phyloP scores from a whole-genome alignment of 192 early-diverging fungal species.

The Coemansia furcata region DNA sequence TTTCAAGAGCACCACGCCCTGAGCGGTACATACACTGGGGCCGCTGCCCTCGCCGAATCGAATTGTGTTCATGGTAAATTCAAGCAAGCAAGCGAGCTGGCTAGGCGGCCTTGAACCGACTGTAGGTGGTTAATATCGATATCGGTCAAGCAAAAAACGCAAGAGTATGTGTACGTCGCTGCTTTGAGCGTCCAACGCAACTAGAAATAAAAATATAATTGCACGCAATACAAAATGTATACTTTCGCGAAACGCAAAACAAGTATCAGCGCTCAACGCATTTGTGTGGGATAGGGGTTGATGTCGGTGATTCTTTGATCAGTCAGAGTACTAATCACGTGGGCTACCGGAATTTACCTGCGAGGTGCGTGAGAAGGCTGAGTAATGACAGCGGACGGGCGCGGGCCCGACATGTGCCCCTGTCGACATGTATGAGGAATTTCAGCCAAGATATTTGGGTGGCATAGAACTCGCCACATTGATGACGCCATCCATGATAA shows the following conservation, averaged over 20 bases:
- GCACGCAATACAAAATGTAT: background rate
- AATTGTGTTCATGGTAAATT: conserved; percentile 16
- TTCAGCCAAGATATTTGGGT: background rate
- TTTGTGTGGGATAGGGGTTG: background rate
- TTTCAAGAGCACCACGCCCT: conserved; percentile 32
- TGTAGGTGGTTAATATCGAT: background rate
- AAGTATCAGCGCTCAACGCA: background rate
- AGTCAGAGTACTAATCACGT: background rate
- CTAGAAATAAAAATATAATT: background rate
- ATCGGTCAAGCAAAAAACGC: background rate
- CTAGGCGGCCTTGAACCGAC: background rate
- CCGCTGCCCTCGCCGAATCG: conserved; percentile 11
- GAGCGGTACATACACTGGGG: conserved; percentile 15
- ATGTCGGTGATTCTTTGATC: background rate
- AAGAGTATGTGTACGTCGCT: background rate
- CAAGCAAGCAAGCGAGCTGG: background rate
- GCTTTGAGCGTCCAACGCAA: background rate
- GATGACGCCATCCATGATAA: background rate
- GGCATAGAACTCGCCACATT: background rate
- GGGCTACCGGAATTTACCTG: background rate
- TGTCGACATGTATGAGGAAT: background rate
- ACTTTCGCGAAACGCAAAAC: no score
- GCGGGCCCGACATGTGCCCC: conserved; percentile 3
- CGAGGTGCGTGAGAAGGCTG: background rate
- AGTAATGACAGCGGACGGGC: background rate